Evolutionary conservation across 2,329 filamentous ascomycete genomes (phyloP), one percentile per base, ranked within the genome.

Genomic region (Calonectria multiphialidica): DNA sequence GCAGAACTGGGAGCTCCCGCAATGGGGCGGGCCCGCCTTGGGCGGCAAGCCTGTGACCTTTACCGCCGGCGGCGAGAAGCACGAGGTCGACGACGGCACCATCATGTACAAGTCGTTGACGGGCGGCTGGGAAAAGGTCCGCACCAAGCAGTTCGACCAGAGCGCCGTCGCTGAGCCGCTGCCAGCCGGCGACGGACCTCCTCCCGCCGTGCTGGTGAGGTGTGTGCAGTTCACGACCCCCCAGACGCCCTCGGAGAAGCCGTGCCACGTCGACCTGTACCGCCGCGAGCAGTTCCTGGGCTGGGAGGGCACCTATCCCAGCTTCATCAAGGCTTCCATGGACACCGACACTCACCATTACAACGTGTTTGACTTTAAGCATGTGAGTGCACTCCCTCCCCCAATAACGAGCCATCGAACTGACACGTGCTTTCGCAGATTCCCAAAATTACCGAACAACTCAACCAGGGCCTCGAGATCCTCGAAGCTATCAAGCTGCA

Each of bases 291-390:
- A 42, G 3, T 69, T 81, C 21, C 75, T 82, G 10, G 80, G 80
- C 30, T 82, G 80, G 80, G 72, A 78, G 61, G 80, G 72, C n/a
- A 73, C 70, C 13, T 72, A 77, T 42, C 74, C 76, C 1, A 76
- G 78, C 57, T 82, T 81, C 44, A 80, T 82, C 75, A 79, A 75
- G 70, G 79, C 79, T 3, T 73, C 77, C 8, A 70, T 80, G 64
- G 80, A 81, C 35, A 75, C 79, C 15, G 74, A 80, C 30, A 73
- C 78, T 10, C 62, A 80, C 25, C 80, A 81, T 66, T 81, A 78
- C 44, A 67, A 64, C n/a, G 45, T 81, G 30, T 81, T 81, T 76
- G 76, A 81, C 30, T 68, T 68, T 49, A 68, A 68, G 16, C 65
- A 61, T 47, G 65, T 68, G 44, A 68, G 65, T 68, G 21, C 21